These are phyloP conservation scores for Pichia ethanolica DNA, from an alignment of 805 yeast genomes.

Conservation along the genomic window DNA sequence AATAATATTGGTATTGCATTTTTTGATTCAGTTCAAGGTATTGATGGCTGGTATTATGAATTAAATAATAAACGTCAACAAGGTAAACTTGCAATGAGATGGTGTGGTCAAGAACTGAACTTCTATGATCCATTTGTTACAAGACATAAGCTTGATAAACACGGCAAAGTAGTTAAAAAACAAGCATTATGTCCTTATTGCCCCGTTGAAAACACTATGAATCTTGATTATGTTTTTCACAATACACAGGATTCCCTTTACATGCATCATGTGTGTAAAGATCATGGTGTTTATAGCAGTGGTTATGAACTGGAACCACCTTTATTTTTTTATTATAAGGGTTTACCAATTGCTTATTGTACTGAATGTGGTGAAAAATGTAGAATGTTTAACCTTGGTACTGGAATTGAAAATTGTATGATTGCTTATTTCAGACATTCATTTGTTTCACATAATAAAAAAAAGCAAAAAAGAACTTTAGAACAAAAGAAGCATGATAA, in stretches of 20 bases:
- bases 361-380: background rate
- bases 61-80: background rate
- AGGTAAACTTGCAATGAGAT: slow-evolving; percentile 4
- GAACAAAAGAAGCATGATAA: background rate
- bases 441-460: background rate
- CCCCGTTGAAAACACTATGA: slow-evolving; percentile 6
- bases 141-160: slow-evolving; percentile 7
- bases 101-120: slow-evolving; percentile 5
- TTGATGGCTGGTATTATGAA: slow-evolving; percentile 8
- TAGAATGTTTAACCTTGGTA: background rate
- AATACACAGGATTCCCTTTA: slow-evolving; percentile 24
- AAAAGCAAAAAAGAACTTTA: background rate
- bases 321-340: background rate
- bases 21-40: background rate
- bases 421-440: slow-evolving; percentile 1
- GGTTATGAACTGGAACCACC: slow-evolving; percentile 26
- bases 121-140: slow-evolving; percentile 15
- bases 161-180: slow-evolving; percentile 8
- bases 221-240: slow-evolving; percentile 11
- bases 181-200: slow-evolving; percentile 29
- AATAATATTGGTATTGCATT: background rate
- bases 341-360: background rate
- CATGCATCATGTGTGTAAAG: slow-evolving; percentile 28
- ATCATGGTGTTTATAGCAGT: slow-evolving; percentile 29
- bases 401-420: background rate